Percentiles rank a stretch among this genome's conserved stretches.
Evolutionary conservation across 768 basidiomycete genomes (phyloP).

Genomic region (Panaeolus cyanescens): DNA sequence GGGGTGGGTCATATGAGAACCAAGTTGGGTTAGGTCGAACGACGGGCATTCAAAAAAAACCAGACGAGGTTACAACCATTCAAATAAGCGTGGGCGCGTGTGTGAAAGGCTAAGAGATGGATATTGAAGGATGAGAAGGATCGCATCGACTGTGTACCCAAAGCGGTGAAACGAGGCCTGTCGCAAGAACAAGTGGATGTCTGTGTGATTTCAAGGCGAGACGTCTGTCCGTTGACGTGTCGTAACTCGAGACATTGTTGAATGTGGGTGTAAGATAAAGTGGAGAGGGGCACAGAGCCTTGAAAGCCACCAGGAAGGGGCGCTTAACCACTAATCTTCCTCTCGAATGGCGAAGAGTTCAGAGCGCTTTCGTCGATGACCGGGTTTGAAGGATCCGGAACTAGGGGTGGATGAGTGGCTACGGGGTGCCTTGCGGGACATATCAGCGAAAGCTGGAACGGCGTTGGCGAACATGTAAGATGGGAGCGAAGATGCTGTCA

Average conservation of each 20-base stretch:
- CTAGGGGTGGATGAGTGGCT: slow-evolving; percentile 10
- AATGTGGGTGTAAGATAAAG: slow-evolving; percentile 8
- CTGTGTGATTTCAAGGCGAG: not conserved
- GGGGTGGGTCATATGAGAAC: slow-evolving; percentile 1
- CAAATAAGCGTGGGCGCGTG: not conserved
- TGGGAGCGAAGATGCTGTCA: not conserved
- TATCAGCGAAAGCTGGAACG: slow-evolving; percentile 1
- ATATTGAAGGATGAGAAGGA: not conserved
- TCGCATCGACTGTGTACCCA: not conserved
- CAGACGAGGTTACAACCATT: not conserved
- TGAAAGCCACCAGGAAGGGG: not conserved
- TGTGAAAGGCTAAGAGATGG: not conserved
- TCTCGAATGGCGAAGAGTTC: slow-evolving; percentile 28
- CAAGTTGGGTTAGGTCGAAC: not conserved
- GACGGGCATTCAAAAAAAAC: not conserved
- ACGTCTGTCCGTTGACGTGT: not conserved
- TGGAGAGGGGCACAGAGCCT: not conserved
- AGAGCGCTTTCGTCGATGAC: slow-evolving; percentile 24
- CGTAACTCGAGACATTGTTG: slow-evolving; percentile 12
- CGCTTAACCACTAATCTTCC: slow-evolving; percentile 20
- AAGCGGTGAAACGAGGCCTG: not conserved
- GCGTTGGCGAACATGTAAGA: not conserved
- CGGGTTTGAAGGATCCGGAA: slow-evolving; percentile 19
- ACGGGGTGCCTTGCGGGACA: slow-evolving; percentile 3
- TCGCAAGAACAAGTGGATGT: not conserved